Conservation (phyloP, 2,329 filamentous ascomycete species). For the Botrytis medusae region DNA sequence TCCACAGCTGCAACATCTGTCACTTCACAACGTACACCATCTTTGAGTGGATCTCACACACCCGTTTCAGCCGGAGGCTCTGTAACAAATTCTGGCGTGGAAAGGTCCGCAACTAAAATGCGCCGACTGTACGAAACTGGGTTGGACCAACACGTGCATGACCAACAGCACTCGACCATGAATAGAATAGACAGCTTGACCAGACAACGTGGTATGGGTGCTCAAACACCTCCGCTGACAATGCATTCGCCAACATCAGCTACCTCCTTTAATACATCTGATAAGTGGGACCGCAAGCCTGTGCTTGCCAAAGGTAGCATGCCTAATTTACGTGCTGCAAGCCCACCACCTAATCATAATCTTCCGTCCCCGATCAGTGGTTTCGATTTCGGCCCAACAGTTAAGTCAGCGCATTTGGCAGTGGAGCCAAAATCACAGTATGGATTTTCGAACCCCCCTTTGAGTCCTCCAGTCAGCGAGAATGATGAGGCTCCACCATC, state of each 20-base stretch:
- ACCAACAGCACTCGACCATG: constrained; percentile 74
- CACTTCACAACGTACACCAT: constrained; percentile 65
- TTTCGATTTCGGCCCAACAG: constrained; percentile 39
- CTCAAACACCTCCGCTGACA: constrained; percentile 34
- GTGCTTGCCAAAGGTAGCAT: constrained; percentile 61
- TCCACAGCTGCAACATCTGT: constrained; percentile 90
- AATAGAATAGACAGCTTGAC: constrained; percentile 78
- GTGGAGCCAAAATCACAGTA: constrained; percentile 40
- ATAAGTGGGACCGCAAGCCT: constrained; percentile 51
- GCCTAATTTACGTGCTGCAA: constrained; percentile 63
- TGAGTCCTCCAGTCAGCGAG: constrained; percentile 72
- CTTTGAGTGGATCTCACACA: constrained; percentile 52
- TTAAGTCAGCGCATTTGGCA: constrained; percentile 38
- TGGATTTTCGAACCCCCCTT: constrained; percentile 50
- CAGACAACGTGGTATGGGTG: constrained; percentile 51
- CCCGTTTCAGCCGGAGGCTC: constrained; percentile 42
- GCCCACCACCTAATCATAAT: constrained; percentile 41
- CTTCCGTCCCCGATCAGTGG: constrained; percentile 44
- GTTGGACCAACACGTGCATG: constrained; percentile 74
- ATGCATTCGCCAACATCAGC: constrained; percentile 35
- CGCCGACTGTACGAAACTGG: constrained; percentile 81
- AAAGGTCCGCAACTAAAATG: constrained; percentile 67
- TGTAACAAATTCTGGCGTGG: constrained; percentile 49
- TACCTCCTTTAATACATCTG: constrained; percentile 42
- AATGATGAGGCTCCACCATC: constrained; percentile 66